Evolutionary conservation across 495 filamentous ascomycete genomes (phyloP).

Genomic region (Xylaria intraflava): DNA sequence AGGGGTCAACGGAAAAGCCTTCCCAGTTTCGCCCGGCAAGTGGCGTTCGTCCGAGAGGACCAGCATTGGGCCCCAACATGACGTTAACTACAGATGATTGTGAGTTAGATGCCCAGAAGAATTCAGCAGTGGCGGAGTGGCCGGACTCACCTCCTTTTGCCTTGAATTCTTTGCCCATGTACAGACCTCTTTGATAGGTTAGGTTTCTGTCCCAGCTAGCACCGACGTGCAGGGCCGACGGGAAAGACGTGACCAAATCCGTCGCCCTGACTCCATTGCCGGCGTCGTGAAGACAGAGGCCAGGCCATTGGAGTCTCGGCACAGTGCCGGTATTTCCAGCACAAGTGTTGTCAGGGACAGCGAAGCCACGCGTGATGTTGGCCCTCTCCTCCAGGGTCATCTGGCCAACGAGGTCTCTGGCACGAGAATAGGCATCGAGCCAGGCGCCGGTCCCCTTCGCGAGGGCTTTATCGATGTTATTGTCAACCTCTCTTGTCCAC

Average conservation of each 20-base stretch:
- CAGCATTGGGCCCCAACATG: conserved; percentile 61
- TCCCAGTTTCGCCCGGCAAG: conserved; percentile 53
- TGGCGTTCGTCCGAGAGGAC: conserved; percentile 46
- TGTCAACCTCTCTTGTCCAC: neutral
- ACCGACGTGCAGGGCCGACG: conserved; percentile 53
- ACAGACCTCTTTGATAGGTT: conserved; percentile 39
- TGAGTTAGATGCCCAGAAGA: neutral
- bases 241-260: conserved; percentile 55
- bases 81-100: conserved; percentile 57
- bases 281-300: conserved; percentile 58
- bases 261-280: conserved; percentile 54
- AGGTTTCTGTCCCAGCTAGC: conserved; percentile 50
- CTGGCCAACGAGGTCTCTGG: conserved; percentile 29
- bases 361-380: conserved; percentile 35
- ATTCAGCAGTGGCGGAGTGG: neutral
- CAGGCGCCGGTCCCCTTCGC: conserved; percentile 41
- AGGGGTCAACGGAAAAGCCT: conserved; percentile 44
- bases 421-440: conserved; percentile 27
- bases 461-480: conserved; percentile 32
- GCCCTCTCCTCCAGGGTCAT: conserved; percentile 37
- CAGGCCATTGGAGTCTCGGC: conserved; percentile 51
- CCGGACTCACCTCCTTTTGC: conserved; percentile 43
- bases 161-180: conserved; percentile 54
- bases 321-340: conserved; percentile 46
- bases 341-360: conserved; percentile 36